Conservation (phyloP, 495 filamentous ascomycete genomes). For the Xylaria acuta region DNA sequence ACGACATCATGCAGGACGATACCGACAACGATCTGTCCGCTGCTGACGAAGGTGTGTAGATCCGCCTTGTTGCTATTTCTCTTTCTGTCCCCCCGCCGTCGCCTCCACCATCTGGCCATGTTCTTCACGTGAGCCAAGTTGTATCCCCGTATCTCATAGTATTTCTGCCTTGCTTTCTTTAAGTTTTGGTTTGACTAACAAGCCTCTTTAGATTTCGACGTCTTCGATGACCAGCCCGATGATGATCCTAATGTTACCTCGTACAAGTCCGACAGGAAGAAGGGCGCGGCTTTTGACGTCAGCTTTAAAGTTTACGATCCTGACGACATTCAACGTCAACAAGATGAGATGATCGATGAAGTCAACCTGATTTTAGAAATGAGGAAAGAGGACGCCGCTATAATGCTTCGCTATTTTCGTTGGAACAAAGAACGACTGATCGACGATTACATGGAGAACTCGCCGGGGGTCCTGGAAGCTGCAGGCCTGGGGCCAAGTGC, state of each 20-base stretch:
- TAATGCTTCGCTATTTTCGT: constrained; percentile 82
- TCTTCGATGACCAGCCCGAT: constrained; percentile 67
- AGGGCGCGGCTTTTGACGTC: constrained; percentile 80
- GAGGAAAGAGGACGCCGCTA: constrained; percentile 84
- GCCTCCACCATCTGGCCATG: constrained; percentile 1
- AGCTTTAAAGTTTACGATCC: constrained; percentile 82
- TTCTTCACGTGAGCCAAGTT: neutral
- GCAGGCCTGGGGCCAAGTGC: constrained; percentile 77
- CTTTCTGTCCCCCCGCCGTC: neutral
- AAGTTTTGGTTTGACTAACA: constrained; percentile 22
- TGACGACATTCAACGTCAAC: constrained; percentile 77
- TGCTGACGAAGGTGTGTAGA: constrained; percentile 72
- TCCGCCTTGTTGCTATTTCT: constrained; percentile 15
- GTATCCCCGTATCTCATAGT: neutral
- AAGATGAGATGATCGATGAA: constrained; percentile 84
- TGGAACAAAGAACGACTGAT: constrained; percentile 97
- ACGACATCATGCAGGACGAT: constrained; percentile 75
- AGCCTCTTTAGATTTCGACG: constrained; percentile 65
- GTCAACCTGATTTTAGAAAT: constrained; percentile 87
- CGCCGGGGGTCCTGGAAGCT: constrained; percentile 77
- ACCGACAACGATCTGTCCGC: constrained; percentile 78
- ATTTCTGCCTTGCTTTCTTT: neutral
- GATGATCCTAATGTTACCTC: constrained; percentile 78
- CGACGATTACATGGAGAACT: constrained; percentile 90
- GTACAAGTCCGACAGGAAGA: constrained; percentile 74